Percentiles rank a stretch among this genome's conserved stretches.
phyloP scores from a whole-genome alignment of 352 stramenopile species.

The Phytophthora pseudosyringae region DNA sequence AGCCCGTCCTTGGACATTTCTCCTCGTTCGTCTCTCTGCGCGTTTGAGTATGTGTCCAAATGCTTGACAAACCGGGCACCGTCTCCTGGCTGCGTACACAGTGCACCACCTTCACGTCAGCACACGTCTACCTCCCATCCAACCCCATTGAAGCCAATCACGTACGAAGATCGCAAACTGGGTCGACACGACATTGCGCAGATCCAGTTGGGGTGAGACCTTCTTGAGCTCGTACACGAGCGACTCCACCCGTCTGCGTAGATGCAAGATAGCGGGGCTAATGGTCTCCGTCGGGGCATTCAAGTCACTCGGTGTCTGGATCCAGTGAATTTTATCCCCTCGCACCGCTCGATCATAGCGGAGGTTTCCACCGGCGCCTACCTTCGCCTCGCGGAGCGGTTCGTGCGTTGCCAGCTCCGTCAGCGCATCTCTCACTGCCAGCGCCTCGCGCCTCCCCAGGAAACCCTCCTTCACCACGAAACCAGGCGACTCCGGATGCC shows the following conservation, averaged over 20 bases:
- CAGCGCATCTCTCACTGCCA: slow-evolving; percentile 50
- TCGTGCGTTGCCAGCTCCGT: slow-evolving; percentile 30
- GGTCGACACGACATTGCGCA: slow-evolving; percentile 75
- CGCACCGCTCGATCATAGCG: slow-evolving; percentile 52
- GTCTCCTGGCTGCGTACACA: slow-evolving; percentile 56
- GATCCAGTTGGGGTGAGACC: slow-evolving; percentile 49
- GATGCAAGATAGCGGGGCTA: slow-evolving; percentile 44
- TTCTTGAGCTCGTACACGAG: slow-evolving; percentile 66
- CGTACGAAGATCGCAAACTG: slow-evolving; percentile 82
- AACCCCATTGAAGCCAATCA: slow-evolving; percentile 7
- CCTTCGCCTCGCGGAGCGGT: slow-evolving; percentile 55
- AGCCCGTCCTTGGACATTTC: slow-evolving; percentile 27
- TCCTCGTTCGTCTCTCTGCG: slow-evolving; percentile 33
- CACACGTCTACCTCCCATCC: background rate
- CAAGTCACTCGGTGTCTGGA: slow-evolving; percentile 51
- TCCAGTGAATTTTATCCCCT: slow-evolving; percentile 77
- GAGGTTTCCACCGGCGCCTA: slow-evolving; percentile 48
- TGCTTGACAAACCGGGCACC: slow-evolving; percentile 74
- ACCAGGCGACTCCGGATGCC: slow-evolving; percentile 53
- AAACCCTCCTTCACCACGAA: slow-evolving; percentile 65
- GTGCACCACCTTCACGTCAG: slow-evolving; percentile 3
- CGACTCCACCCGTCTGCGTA: slow-evolving; percentile 57
- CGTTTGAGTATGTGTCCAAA: slow-evolving; percentile 66
- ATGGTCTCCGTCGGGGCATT: slow-evolving; percentile 24
- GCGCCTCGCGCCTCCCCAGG: slow-evolving; percentile 42